Evolutionary conservation across 2,329 filamentous ascomycete species (phyloP).

Genomic region (Hymenoscyphus albidus): DNA sequence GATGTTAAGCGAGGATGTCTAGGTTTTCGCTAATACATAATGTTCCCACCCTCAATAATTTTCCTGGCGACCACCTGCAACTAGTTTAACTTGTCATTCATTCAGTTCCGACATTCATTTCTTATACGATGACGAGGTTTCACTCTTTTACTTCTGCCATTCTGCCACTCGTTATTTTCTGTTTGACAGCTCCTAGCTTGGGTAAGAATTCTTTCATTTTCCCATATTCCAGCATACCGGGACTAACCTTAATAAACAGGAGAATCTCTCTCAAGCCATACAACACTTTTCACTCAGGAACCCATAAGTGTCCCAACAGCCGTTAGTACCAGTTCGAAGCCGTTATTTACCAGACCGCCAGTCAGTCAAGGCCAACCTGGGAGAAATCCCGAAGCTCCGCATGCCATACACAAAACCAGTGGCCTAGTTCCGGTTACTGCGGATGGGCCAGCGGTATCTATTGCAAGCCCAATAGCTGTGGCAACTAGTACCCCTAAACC

Average conservation of each 20-base stretch:
- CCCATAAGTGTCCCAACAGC: no score
- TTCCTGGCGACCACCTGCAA: no score
- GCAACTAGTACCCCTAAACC: not conserved
- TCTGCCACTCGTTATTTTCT: not conserved
- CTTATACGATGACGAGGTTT: not conserved
- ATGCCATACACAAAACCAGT: not conserved
- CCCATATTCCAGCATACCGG: not conserved
- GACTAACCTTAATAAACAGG: not conserved
- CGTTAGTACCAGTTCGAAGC: no score
- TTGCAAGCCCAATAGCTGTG: not conserved
- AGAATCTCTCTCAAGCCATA: not conserved
- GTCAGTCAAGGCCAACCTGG: not conserved
- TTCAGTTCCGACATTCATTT: accelerated
- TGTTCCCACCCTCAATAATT: no score
- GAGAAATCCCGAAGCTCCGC: not conserved
- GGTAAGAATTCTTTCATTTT: not conserved
- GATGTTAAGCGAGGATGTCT: no score
- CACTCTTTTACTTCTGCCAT: not conserved
- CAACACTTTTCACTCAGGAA: not conserved
- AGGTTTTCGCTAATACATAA: no score
- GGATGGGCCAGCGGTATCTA: not conserved
- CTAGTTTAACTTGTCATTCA: not conserved
- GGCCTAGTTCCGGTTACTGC: not conserved
- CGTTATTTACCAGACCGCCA: no score
- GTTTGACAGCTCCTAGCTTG: not conserved